phyloP scores from a whole-genome alignment of 2,329 filamentous ascomycete species.

The Polytolypa hystricis region DNA sequence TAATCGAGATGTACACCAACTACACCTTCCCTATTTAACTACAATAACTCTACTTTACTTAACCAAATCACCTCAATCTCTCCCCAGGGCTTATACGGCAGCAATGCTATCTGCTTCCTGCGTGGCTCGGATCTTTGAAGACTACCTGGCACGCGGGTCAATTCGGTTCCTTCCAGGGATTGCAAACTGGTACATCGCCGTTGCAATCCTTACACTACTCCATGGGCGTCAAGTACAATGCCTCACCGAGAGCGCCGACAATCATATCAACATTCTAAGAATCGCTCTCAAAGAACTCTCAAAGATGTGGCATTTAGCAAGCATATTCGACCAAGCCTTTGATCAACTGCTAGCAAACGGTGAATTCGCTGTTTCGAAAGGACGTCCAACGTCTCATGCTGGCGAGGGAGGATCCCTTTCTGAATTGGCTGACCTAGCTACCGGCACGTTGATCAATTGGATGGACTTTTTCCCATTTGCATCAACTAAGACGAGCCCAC shows the following conservation, averaged over 20 bases:
- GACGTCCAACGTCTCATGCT: conserved; percentile 9
- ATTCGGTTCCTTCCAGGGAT: conserved; percentile 34
- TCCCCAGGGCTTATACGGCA: conserved; percentile 28
- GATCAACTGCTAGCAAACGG: conserved; percentile 15
- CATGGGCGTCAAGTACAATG: conserved; percentile 27
- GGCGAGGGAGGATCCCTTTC: conserved; percentile 7
- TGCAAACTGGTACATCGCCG: conserved; percentile 34
- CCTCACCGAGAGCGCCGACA: conserved; percentile 22
- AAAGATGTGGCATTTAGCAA: conserved; percentile 28
- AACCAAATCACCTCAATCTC: conserved; percentile 23
- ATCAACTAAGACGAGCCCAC: conserved; percentile 19
- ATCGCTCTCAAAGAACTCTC: conserved; percentile 24
- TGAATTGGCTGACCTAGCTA: conserved; percentile 6
- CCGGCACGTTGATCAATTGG: conserved; percentile 21
- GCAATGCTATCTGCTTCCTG: conserved; percentile 31
- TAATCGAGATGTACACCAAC: conserved; percentile 32
- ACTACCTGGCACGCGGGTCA: conserved; percentile 29
- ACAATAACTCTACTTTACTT: conserved; percentile 33
- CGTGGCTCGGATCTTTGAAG: conserved; percentile 28
- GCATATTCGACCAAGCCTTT: conserved; percentile 25
- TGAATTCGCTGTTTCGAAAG: conserved; percentile 5
- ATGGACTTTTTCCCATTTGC: conserved; percentile 26
- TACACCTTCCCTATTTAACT: conserved; percentile 34
- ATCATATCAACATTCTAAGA: conserved; percentile 24
- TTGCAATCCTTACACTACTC: conserved; percentile 32